phyloP scores from a whole-genome alignment of 2,329 filamentous ascomycete species.

The Phaeosphaeriaceae sp. region DNA sequence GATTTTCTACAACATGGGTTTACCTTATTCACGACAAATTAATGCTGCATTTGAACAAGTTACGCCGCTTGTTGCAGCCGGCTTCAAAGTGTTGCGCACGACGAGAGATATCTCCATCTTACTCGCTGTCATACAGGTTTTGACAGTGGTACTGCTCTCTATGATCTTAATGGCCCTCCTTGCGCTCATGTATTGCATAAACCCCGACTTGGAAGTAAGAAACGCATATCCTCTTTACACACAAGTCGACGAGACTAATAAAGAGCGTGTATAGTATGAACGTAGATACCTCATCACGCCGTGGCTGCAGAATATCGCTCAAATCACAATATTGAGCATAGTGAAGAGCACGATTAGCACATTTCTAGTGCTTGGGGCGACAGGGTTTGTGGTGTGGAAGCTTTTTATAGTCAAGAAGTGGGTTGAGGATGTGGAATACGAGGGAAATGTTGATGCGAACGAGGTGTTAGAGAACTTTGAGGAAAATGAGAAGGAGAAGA shows the following conservation, averaged over 20 bases:
- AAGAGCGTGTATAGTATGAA: slow-evolving; percentile 36
- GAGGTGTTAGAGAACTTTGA: slow-evolving; percentile 35
- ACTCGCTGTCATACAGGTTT: slow-evolving; percentile 55
- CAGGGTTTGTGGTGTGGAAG: slow-evolving; percentile 19
- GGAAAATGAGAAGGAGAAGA: slow-evolving; percentile 2
- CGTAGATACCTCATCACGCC: slow-evolving; percentile 53
- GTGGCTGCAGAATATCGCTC: slow-evolving; percentile 42
- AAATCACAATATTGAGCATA: slow-evolving; percentile 25
- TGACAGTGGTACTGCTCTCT: slow-evolving; percentile 52
- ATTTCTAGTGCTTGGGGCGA: slow-evolving; percentile 2
- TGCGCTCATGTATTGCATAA: slow-evolving; percentile 53
- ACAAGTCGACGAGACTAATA: background rate
- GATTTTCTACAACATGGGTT: slow-evolving; percentile 51
- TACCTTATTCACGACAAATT: slow-evolving; percentile 60
- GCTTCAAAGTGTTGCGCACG: slow-evolving; percentile 57
- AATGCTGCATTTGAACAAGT: slow-evolving; percentile 61
- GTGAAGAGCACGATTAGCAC: slow-evolving; percentile 17
- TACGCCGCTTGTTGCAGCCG: slow-evolving; percentile 58
- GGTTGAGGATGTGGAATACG: slow-evolving; percentile 36
- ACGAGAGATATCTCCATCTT: slow-evolving; percentile 59
- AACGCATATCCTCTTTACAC: background rate
- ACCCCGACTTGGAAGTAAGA: slow-evolving; percentile 54
- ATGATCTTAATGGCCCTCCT: slow-evolving; percentile 50
- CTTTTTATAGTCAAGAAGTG: slow-evolving; percentile 29
- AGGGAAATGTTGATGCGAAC: slow-evolving; percentile 39